Evolutionary conservation across 2,329 filamentous ascomycete species (phyloP).

Genomic region (Beauveria rudraprayagi): DNA sequence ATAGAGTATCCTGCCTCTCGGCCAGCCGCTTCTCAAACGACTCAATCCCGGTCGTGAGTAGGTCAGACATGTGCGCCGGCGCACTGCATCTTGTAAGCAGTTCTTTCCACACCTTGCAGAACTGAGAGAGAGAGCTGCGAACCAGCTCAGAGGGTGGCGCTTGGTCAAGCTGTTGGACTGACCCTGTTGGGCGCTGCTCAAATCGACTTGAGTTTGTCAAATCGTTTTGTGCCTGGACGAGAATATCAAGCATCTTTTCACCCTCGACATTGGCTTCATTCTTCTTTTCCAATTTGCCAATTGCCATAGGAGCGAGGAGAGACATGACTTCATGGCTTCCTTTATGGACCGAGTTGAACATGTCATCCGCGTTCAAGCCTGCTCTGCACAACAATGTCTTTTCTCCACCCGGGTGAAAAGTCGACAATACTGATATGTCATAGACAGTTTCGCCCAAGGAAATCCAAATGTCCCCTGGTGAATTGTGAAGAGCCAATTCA

Average conservation of each 20-base stretch:
- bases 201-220: slow-evolving; percentile 3
- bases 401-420: not conserved
- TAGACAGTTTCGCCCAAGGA: not conserved
- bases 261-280: not conserved
- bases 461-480: slow-evolving; percentile 2
- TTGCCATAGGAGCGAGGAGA: not conserved
- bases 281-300: not conserved
- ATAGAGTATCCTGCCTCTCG: not conserved
- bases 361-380: not conserved
- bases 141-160: not conserved
- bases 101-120: not conserved
- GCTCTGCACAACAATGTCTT: not conserved
- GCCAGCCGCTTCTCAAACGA: not conserved
- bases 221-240: not conserved
- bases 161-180: not conserved
- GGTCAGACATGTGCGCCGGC: not conserved
- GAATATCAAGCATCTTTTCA: not conserved
- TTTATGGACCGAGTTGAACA: not conserved
- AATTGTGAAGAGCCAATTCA: not conserved
- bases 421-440: not conserved
- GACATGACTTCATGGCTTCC: not conserved
- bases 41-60: not conserved
- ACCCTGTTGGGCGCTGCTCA: not conserved
- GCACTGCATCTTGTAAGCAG: not conserved
- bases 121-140: not conserved